Evolutionary conservation across 768 basidiomycete species (phyloP), one percentile per base, ranked within the genome.

Genomic region (Butyriboletus loyo): DNA sequence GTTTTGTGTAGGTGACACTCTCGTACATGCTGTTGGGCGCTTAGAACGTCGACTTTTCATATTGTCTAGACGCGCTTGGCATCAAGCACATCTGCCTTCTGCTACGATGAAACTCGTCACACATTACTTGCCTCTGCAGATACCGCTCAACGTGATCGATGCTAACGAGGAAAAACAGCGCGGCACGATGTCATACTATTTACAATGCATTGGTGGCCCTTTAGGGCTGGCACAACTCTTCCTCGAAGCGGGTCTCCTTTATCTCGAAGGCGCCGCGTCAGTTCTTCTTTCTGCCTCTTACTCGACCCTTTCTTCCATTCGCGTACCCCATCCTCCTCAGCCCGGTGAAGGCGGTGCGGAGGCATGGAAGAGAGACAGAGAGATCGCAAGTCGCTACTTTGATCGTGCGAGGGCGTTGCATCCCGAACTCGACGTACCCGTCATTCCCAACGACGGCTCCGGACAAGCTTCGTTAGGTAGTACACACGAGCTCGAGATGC

Each of bases 211-310:
- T 8, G 89, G 89, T 22, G 87, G 88, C 30, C 60, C 75, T n/a
- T 64, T 66, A 17, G 86, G 85, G 0, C 74, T 91, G 2, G 89
- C 86, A 1, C 85, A 83, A 52, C 80, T 92, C 9, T 91, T 89
- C 67, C 72, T 88, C 7, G 87, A 89, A 66, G 86, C 86, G 5
- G 89, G 89, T 4, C 75, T 90, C 25, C 79, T 92, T 28, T 82
- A 91, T 63, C 76, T 91, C n/a, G 89, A 92, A 66, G 89, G 89
- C 7, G 80, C 86, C 14, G 88, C 89, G 17, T 78, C 84, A 0
- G 73, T 76, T n/a, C 75, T 91, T 28, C 78, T 90, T 28, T 77
- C 86, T 5, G 81, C 86, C 4, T 87, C 89, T 1, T 86, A 85
- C 62, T 84, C 87, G 17, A 87, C 86, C 37, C 76, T 91, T 21